Conservation (phyloP, 2,329 filamentous ascomycete species). For the Lasiodiplodia hormozganensis region DNA sequence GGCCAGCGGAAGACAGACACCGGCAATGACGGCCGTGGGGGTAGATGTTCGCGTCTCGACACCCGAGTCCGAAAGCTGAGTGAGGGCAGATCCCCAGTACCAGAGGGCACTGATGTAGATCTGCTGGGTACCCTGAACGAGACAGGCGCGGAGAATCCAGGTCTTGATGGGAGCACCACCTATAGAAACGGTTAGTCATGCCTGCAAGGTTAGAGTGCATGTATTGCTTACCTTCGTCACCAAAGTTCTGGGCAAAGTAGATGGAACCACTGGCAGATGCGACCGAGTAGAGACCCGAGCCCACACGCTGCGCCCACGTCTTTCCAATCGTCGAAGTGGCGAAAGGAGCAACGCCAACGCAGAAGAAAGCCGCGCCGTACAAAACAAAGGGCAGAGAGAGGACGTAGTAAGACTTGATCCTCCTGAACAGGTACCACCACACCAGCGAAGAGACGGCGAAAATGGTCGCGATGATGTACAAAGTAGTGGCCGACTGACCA, state of each 20-base stretch:
- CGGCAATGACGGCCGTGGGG: conserved; percentile 58
- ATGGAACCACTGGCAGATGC: conserved; percentile 69
- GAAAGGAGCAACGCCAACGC: conserved; percentile 48
- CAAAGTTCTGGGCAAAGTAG: conserved; percentile 73
- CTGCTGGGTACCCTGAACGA: conserved; percentile 72
- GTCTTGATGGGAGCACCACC: conserved; percentile 65
- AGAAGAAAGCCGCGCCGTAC: conserved; percentile 68
- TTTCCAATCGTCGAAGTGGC: conserved; percentile 43
- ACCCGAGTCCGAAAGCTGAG: conserved; percentile 53
- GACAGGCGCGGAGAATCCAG: conserved; percentile 71
- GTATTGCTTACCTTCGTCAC: conserved; percentile 58
- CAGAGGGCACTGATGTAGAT: conserved; percentile 69
- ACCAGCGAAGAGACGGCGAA: conserved; percentile 62
- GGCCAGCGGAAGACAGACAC: conserved; percentile 55
- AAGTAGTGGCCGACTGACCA: conserved; percentile 58
- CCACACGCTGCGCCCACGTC: conserved; percentile 54
- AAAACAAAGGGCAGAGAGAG: conserved; percentile 68
- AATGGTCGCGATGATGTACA: conserved; percentile 67
- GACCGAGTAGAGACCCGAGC: conserved; percentile 66
- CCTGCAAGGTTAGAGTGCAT: too few relatives aligned
- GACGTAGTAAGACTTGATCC: conserved; percentile 62
- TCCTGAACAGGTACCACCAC: conserved; percentile 46
- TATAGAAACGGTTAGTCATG: background rate
- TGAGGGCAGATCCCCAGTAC: conserved; percentile 69
- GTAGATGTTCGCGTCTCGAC: conserved; percentile 47